Conservation (phyloP, 805 yeast genomes). For the Kodamaea lidongshanica region DNA sequence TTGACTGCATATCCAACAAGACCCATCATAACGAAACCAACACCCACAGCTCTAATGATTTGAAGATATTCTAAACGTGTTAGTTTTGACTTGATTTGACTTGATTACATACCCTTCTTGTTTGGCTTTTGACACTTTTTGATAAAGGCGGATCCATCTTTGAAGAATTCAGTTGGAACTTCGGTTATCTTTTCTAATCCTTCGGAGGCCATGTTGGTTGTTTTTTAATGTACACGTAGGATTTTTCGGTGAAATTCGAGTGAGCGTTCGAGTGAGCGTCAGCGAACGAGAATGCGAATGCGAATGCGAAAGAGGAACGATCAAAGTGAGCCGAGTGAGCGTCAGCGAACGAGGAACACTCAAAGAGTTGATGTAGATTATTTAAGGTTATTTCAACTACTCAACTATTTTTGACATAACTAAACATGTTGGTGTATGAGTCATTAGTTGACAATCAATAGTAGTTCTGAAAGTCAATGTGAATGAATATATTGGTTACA, state of each 20-base stretch:
- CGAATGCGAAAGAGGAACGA: no score
- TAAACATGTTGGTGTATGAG: no score
- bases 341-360: no score
- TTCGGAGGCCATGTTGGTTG: slow-evolving; percentile 39
- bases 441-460: no score
- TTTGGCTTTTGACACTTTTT: slow-evolving; percentile 92
- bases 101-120: slow-evolving; percentile 53
- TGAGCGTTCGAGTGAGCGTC: no score
- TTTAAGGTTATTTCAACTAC: no score
- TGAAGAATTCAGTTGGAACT: slow-evolving; percentile 84
- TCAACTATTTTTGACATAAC: no score
- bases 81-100: slow-evolving; percentile 13
- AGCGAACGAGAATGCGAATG: no score
- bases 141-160: slow-evolving; percentile 85
- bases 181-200: slow-evolving; percentile 74
- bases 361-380: no score
- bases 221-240: slow-evolving; percentile 6
- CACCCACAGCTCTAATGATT: slow-evolving; percentile 91
- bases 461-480: no score
- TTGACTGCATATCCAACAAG: slow-evolving; percentile 94
- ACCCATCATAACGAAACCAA: slow-evolving; percentile 97
- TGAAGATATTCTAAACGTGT: slow-evolving; percentile 63
- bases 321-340: no score
- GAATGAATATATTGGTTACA: no score
- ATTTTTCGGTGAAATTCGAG: slow-evolving; percentile 2